A percentile compares a stretch with the other conserved stretches of the same genome.
Evolutionary conservation across 495 filamentous ascomycete species (phyloP).

Genomic region (Trichoderma gamsii): DNA sequence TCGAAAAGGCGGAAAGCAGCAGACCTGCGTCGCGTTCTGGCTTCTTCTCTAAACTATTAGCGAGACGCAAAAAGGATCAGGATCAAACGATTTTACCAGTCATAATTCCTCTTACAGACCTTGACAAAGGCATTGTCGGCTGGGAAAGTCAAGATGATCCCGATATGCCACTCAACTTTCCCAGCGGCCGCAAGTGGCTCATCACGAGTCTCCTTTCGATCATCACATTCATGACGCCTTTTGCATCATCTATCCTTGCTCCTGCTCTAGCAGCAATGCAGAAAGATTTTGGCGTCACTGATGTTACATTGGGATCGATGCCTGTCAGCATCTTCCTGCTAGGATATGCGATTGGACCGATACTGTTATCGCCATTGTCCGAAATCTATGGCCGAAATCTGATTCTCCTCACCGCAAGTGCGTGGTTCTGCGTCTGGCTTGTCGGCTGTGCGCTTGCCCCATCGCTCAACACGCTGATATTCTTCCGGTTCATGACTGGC

Average conservation of each 20-base stretch:
- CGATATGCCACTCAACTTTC: constrained; percentile 66
- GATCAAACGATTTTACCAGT: not conserved
- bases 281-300: constrained; percentile 44
- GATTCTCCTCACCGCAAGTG: constrained; percentile 51
- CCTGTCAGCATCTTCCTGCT: constrained; percentile 45
- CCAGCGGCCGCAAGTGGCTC: constrained; percentile 57
- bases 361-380: constrained; percentile 56
- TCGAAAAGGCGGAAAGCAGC: not conserved
- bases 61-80: not conserved
- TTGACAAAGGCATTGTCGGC: constrained; percentile 29
- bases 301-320: constrained; percentile 30
- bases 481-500: constrained; percentile 52
- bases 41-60: not conserved
- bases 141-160: constrained; percentile 64
- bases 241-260: constrained; percentile 61
- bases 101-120: not conserved
- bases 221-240: constrained; percentile 56
- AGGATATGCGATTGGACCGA: constrained; percentile 50
- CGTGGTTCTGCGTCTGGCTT: constrained; percentile 56
- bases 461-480: constrained; percentile 44
- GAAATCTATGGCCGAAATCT: constrained; percentile 60
- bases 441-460: constrained; percentile 54
- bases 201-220: constrained; percentile 54
- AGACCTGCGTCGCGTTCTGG: not conserved
- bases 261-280: constrained; percentile 51